Evolutionary conservation across 192 early-diverging fungal genomes (phyloP), one percentile per base, ranked within the genome.

Genomic region (Paraglomus brasilianum): DNA sequence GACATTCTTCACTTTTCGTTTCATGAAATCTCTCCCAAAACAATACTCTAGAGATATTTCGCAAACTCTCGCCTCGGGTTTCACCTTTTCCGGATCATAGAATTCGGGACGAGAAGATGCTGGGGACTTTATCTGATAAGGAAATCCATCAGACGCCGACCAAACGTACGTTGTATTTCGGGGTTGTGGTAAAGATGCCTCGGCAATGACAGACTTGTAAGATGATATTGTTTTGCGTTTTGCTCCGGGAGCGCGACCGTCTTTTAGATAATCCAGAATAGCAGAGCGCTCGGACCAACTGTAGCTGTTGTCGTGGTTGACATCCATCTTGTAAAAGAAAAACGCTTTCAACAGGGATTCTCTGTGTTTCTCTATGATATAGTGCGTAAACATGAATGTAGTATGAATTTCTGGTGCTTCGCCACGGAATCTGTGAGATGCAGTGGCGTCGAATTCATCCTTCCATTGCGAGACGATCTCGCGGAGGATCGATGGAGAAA

Each of bases 371-470:
- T 80, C 78, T 11, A 74, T 49, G 11, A 77, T 70, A 49, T 80
- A 80, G 40, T 80, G 74, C 0, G 74, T 69, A 59, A 80, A 69
- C 11, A 80, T 63, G 51, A 77, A 80, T 15, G 70, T 63, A 2
- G 63, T 69, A 5, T 76, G 74, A 2, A 76, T 42, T 21, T 80
- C 75, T 8, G n/a, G 14, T 0, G 17, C 64, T 19, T 75, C 71
- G 2, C 72, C 75, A 21, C 78, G 48, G 42, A 80, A 80, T 1
- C 72, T 75, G 66, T 80, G 78, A 19, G 78, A 74, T 43, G 69
- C 61, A 8, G 78, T 80, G 38, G 48, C 19, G 0, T 17, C 4
- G 22, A 77, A 74, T 4, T 67, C 78, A 21, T 76, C 43, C 0
- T 75, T 46, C 78, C 78, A 80, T 7, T 77, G 51, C 3, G 24